Base-by-base conservation (phyloP, 805 yeast species). In the Starmerella riodocensis region DNA sequence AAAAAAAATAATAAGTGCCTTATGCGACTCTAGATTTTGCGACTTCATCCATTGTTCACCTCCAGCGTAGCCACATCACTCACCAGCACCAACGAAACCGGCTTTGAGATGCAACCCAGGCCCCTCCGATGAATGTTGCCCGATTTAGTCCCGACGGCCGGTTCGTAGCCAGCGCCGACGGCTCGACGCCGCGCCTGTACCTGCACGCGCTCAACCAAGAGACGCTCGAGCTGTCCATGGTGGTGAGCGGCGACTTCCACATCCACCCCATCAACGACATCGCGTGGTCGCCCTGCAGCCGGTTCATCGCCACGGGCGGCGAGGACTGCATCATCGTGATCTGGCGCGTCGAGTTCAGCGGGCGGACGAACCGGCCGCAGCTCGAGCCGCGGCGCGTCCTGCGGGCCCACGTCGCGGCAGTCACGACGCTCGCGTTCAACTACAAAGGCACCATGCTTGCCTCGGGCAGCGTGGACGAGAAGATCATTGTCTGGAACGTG, bases 401-500 rank as follows among this genome's bases (percentile, higher is more conserved):
- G 24, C 63, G 67, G 36, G 86, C 93, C 6, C 98, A 88, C 53
- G 83, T 94, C 0, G 88, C 76, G 46, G 88, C 83, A 42, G 82
- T 84, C 9, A 76, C 82, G 1, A 65, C 78, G n/a, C 59, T 84
- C 4, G 66, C 66, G 37, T 88, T 76, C 62, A 80, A 74, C 46
- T 58, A 65, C 29, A 78, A 77, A 55, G 94, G 95, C 1, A 81
- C 83, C 46, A 58, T 91, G 18, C 56, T 91, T 13, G 74, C 81
- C 19, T 72, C 86, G 31, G 93, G 94, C 0, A 74, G 93, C 1
- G 73, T 91, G 36, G 98, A 88, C 58, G 97, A 88, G 55, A 83
- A 88, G 37, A 76, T 91, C 13, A 70, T 86, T 37, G 69, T 88
- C 2, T 88, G 98, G 98, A 95, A 88, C 58, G 71, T 78, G 2